Evolutionary conservation across 140 eudicot genomes (phyloP).

Genomic region (Anethum foeniculum): DNA sequence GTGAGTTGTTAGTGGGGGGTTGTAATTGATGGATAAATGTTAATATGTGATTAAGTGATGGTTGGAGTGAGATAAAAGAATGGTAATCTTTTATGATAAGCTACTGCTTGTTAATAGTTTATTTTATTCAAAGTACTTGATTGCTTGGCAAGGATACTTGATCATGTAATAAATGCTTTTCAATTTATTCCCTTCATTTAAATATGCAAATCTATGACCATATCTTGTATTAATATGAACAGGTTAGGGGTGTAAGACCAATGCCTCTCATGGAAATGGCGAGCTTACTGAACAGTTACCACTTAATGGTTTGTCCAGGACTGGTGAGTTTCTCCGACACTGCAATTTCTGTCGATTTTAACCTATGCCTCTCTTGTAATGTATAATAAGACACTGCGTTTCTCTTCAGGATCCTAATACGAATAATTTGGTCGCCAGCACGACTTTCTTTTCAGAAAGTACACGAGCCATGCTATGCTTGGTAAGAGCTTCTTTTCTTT

Average conservation of each 20-base stretch:
- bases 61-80: background rate
- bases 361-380: background rate
- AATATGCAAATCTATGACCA: background rate
- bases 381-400: conserved; percentile 10
- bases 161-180: background rate
- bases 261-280: conserved; percentile 88
- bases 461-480: conserved; percentile 86
- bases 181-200: background rate
- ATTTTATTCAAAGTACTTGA: background rate
- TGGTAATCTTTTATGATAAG: background rate
- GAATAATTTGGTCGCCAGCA: conserved; percentile 82
- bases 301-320: conserved; percentile 75
- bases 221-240: conserved; percentile 15
- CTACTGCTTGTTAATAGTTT: background rate
- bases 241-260: conserved; percentile 96
- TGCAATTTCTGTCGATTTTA: background rate
- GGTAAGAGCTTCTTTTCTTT: conserved; percentile 31
- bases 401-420: conserved; percentile 81
- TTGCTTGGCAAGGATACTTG: background rate
- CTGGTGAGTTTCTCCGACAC: conserved; percentile 44
- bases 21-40: background rate
- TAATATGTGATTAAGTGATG: background rate
- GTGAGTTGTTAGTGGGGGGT: background rate
- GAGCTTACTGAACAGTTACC: conserved; percentile 58
- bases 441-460: conserved; percentile 84